A percentile compares a stretch with the other conserved stretches of the same genome.
Conservation (phyloP, 2,329 filamentous ascomycete genomes). For the Cladosporium sp. region DNA sequence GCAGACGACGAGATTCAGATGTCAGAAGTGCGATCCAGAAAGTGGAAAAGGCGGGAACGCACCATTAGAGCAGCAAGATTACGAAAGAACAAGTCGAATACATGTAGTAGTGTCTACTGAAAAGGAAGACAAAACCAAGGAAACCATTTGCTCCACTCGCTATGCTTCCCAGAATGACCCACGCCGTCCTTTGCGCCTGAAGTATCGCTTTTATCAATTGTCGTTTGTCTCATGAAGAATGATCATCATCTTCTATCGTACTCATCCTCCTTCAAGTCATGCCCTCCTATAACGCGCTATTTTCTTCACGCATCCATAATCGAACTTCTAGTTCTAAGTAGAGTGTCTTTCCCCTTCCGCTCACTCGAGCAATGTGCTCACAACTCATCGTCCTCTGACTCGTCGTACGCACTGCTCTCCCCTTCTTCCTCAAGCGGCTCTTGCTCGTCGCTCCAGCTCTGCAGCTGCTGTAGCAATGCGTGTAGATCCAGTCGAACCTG, state of each 20-base stretch:
- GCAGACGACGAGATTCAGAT: too few species aligned
- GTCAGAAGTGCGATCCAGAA: too few species aligned
- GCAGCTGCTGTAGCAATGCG: background rate
- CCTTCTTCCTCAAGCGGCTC: slow-evolving; percentile 4
- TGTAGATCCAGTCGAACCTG: background rate
- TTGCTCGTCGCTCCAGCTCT: background rate
- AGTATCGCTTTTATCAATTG: background rate
- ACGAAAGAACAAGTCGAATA: background rate
- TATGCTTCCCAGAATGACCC: background rate
- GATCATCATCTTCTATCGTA: background rate
- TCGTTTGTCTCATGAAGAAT: background rate
- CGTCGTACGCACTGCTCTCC: slow-evolving; percentile 7
- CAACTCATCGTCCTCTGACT: background rate
- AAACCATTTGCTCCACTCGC: background rate
- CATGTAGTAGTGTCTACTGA: background rate
- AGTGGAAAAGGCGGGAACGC: background rate
- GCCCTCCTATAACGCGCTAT: background rate
- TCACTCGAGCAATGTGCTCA: too few species aligned
- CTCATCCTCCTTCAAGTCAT: background rate
- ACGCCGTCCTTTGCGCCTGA: background rate
- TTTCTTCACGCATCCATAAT: background rate
- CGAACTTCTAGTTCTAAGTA: too few species aligned
- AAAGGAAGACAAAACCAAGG: too few species aligned
- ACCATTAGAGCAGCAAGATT: background rate
- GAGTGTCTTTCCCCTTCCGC: too few species aligned